Conservation (phyloP, 768 basidiomycete species). For the Boletus insuetus region DNA sequence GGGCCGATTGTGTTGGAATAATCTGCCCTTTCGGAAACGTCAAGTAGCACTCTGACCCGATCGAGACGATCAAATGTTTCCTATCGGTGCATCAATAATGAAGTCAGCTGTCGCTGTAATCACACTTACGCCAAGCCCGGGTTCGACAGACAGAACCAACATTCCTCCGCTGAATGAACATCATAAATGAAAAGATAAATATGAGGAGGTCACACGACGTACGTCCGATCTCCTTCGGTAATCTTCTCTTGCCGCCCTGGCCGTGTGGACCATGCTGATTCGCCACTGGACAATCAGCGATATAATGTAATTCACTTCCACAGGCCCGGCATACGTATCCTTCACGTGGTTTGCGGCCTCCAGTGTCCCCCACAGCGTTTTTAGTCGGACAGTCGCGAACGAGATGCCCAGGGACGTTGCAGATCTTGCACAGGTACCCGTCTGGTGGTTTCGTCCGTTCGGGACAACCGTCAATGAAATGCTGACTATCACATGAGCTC, state of each 20-base stretch:
- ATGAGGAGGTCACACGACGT: conserved; percentile 31
- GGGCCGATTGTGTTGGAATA: conserved; percentile 68
- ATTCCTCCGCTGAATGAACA: conserved; percentile 69
- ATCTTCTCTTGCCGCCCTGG: conserved; percentile 41
- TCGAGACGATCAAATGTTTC: conserved; percentile 94
- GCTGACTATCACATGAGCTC: conserved; percentile 40
- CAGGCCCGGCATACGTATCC: conserved; percentile 93
- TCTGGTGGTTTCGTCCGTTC: conserved; percentile 75
- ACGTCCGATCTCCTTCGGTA: conserved; percentile 80
- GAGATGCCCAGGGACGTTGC: conserved; percentile 81
- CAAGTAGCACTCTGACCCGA: conserved; percentile 91
- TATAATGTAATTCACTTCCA: conserved; percentile 79
- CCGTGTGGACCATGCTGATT: conserved; percentile 44
- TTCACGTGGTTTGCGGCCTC: conserved; percentile 75
- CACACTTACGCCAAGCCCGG: conserved; percentile 81
- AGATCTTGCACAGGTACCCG: conserved; percentile 85
- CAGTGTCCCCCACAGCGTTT: conserved; percentile 76
- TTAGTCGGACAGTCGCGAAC: conserved; percentile 86
- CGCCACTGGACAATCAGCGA: conserved; percentile 81
- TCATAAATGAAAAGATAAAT: neutral
- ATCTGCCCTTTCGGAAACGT: conserved; percentile 97
- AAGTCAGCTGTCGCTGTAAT: neutral
- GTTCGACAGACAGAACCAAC: conserved; percentile 98
- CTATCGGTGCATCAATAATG: conserved; percentile 37
- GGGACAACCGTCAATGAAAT: conserved; percentile 75